These are phyloP conservation scores for Teunomyces atbi DNA, from an alignment of 805 yeast genomes.

Conservation along the genomic window DNA sequence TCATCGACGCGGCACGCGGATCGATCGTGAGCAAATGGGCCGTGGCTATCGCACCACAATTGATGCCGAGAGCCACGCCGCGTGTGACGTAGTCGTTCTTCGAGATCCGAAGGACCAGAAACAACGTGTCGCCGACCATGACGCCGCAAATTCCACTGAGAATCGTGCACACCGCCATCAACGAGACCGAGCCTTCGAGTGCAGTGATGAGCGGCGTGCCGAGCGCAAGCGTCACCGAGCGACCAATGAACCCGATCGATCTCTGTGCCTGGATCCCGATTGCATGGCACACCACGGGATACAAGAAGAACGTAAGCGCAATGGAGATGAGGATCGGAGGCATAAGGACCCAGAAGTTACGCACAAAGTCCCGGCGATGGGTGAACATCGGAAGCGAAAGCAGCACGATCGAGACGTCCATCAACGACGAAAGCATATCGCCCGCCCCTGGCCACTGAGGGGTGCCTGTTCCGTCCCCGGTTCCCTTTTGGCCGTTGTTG, in stretches of 20 bases:
- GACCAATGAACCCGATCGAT: conserved; percentile 72
- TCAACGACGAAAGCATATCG: conserved; percentile 63
- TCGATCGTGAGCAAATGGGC: conserved; percentile 68
- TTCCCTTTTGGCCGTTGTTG: conserved; percentile 24
- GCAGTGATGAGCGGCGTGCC: conserved; percentile 74
- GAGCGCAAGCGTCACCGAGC: conserved; percentile 75
- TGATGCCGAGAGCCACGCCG: conserved; percentile 74
- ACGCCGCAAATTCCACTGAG: conserved; percentile 77
- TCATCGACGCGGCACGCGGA: conserved; percentile 79
- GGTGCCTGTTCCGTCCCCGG: conserved; percentile 25
- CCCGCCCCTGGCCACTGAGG: conserved; percentile 77
- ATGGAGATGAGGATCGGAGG: conserved; percentile 60
- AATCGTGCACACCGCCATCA: conserved; percentile 78
- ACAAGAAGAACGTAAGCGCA: conserved; percentile 58
- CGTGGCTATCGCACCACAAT: conserved; percentile 82
- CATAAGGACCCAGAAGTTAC: conserved; percentile 56
- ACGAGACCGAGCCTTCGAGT: conserved; percentile 63
- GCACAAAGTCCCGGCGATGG: conserved; percentile 60
- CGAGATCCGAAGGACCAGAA: conserved; percentile 50
- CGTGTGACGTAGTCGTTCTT: conserved; percentile 68
- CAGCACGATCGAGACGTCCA: conserved; percentile 77
- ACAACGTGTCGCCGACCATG: conserved; percentile 54
- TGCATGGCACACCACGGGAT: conserved; percentile 66
- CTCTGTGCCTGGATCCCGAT: conserved; percentile 61
- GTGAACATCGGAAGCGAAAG: conserved; percentile 76